These are phyloP conservation scores for Phytophthora litchii DNA, from an alignment of 352 stramenopile genomes.

Conservation along the genomic window DNA sequence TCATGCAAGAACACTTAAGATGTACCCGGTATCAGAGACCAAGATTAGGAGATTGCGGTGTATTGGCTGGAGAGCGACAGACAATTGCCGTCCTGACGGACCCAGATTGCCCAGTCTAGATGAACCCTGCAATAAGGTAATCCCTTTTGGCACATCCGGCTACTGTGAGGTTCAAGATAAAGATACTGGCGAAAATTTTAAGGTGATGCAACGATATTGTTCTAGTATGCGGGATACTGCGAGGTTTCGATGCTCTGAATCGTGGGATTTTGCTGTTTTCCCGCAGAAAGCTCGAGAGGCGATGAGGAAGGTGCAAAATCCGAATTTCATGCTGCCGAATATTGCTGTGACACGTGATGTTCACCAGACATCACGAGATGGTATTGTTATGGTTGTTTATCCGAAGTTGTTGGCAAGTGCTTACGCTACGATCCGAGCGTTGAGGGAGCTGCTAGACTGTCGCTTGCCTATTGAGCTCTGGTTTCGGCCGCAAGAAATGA, in stretches of 20 bases:
- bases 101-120: constrained; percentile 21
- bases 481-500: constrained; percentile 47
- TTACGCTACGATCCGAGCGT: constrained; percentile 40
- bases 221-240: constrained; percentile 30
- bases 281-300: constrained; percentile 33
- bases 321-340: constrained; percentile 20
- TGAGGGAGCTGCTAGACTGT: constrained; percentile 38
- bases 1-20: constrained; percentile 20
- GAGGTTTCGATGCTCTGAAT: constrained; percentile 53
- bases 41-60: constrained; percentile 29
- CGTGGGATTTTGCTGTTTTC: constrained; percentile 51
- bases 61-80: constrained; percentile 31
- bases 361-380: constrained; percentile 21
- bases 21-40: constrained; percentile 19
- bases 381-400: constrained; percentile 62
- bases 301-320: constrained; percentile 4
- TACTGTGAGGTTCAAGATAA: constrained; percentile 41
- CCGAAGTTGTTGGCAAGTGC: constrained; percentile 48
- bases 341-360: constrained; percentile 6
- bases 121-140: constrained; percentile 20
- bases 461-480: constrained; percentile 59
- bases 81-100: constrained; percentile 19
- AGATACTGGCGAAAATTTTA: constrained; percentile 39
- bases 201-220: constrained; percentile 47
- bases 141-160: constrained; percentile 23